Base-by-base conservation (phyloP, 2,329 filamentous ascomycete species). In the Ophiostoma triangulosporum region DNA sequence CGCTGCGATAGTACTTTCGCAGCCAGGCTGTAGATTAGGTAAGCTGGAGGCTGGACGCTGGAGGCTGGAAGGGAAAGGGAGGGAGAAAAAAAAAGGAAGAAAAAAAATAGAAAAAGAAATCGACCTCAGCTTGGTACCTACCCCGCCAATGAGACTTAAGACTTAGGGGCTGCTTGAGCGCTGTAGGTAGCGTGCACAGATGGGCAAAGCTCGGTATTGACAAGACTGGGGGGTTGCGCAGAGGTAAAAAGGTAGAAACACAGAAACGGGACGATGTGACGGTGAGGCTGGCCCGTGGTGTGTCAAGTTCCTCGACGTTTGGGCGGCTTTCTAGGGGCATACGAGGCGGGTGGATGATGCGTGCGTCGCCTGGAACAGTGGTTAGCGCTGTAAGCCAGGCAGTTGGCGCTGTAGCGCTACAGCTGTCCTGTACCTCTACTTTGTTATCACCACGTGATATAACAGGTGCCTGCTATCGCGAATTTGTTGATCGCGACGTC, bases 371-470 rank as follows among this genome's bases (percentile, higher is more conserved):
- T 40, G 20, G 26, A 20, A 15, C 11, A 31, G 6, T 3, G 12
- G 29, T 3, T 31, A 31, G 29, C n/a, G 29, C 6, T 31, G 29
- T 11, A 8, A 31, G 6, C 29, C 2, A 31, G 12, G 12, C 29
- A 31, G 12, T 11, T 7, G 12, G 29, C 29, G 29, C 29, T 31
- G 29, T 31, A 8, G 7, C 29, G 29, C 29, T 31, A 8, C 6
- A 6, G 29, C 29, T 31, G 29, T 11, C 12, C 29, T 31, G 29
- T n/a, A n/a, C n/a, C n/a, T n/a, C n/a, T n/a, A n/a, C n/a, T n/a
- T n/a, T n/a, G n/a, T n/a, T 55, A 53, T 55, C 46, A 20, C 11
- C 54, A 55, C 50, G 54, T 55, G 54, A 52, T 9, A 4, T 1
- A 2, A 31, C 54, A 53, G 50, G 46, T 50, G 50, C 27, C 35